Evolutionary conservation across 2,329 filamentous ascomycete species (phyloP).

Genomic region (Colletotrichum chrysophilum): DNA sequence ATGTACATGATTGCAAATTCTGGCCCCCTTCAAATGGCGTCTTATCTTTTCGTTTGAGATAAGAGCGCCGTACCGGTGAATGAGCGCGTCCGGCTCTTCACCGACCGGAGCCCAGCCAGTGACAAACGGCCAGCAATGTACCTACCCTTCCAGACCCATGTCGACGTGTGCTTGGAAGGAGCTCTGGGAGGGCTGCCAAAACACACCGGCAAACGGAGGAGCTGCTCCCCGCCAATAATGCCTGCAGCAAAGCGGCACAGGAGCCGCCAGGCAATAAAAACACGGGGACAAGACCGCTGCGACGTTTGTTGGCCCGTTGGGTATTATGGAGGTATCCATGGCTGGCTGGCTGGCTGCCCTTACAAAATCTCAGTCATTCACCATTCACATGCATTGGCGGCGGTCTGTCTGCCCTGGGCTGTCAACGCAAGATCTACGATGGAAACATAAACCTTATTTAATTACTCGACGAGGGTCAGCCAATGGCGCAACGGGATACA

Average conservation of each 20-base stretch:
- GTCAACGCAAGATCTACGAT: not conserved
- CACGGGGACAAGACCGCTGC: not conserved
- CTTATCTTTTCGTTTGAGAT: not conserved
- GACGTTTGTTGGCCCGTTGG: not conserved
- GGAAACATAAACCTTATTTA: not conserved
- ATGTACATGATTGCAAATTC: not conserved
- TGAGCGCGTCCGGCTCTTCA: not conserved
- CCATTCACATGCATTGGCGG: not conserved
- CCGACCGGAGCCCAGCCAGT: not conserved
- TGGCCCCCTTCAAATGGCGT: not conserved
- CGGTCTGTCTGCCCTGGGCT: not conserved
- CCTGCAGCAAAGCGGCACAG: not conserved
- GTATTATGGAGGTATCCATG: not conserved
- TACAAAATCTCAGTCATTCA: not conserved
- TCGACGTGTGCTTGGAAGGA: not conserved
- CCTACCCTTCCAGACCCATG: not conserved
- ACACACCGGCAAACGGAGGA: not conserved
- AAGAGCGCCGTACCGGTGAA: not conserved
- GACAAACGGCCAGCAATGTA: not conserved
- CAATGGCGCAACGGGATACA: not conserved
- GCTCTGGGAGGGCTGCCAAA: not conserved
- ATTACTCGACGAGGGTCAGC: not conserved
- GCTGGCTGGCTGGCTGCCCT: not conserved
- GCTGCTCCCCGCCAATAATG: not conserved
- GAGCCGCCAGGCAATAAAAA: not conserved